Percentiles rank a stretch among this genome's conserved stretches.
phyloP scores from a whole-genome alignment of 768 basidiomycete species.

The Boletellus sp. region DNA sequence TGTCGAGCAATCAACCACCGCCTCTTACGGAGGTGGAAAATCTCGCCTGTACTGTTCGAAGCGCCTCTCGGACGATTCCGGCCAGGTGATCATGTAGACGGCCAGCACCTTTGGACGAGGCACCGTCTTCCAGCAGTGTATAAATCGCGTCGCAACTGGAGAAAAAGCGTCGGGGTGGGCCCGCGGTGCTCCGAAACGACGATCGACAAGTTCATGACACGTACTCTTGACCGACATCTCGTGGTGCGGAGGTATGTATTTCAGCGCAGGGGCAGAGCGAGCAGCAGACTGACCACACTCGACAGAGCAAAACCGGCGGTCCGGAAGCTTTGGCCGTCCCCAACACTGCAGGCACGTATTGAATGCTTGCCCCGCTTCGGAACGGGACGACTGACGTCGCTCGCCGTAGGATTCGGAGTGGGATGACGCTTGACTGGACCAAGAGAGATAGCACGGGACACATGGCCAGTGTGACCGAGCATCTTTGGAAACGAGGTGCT shows the following conservation, averaged over 20 bases:
- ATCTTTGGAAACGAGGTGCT: not conserved
- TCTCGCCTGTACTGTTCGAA: slow-evolving; percentile 21
- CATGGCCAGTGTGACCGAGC: not conserved
- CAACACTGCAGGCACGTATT: slow-evolving; percentile 20
- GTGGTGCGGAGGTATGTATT: slow-evolving; percentile 8
- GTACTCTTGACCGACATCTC: slow-evolving; percentile 4
- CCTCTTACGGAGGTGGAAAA: not conserved
- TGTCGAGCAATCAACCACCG: not conserved
- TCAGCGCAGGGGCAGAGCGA: slow-evolving; percentile 16
- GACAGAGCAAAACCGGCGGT: slow-evolving; percentile 21
- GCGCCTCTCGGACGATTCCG: not conserved
- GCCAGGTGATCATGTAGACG: slow-evolving; percentile 24
- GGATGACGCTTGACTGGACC: too few species aligned
- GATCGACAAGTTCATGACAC: not conserved
- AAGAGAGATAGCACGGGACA: not conserved
- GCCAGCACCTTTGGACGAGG: slow-evolving; percentile 12
- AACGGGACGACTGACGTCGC: not conserved
- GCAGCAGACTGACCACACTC: slow-evolving; percentile 10
- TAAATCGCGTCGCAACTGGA: slow-evolving; percentile 14
- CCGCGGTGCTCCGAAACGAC: not conserved
- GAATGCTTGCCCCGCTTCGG: not conserved
- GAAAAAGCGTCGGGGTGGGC: not conserved
- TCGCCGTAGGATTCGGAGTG: not conserved
- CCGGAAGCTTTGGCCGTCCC: slow-evolving; percentile 6
- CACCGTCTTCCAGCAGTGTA: slow-evolving; percentile 3